Evolutionary conservation across 768 basidiomycete species (phyloP).

Genomic region (Rhodotorula diobovata): DNA sequence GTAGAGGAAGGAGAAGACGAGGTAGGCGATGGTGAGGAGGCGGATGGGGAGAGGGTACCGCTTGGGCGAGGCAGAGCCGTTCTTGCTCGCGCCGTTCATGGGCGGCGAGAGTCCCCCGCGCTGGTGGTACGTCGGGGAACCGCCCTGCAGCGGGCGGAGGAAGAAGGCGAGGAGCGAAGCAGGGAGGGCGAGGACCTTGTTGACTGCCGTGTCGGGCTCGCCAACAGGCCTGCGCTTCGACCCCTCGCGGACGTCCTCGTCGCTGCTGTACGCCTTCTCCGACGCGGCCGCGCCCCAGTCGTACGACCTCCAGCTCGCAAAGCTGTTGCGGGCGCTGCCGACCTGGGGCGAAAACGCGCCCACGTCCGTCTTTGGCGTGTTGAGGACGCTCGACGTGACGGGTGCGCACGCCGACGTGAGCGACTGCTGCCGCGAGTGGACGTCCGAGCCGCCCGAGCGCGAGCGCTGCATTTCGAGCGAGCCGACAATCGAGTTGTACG

Average conservation of each 20-base stretch:
- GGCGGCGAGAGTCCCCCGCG: constrained; percentile 16
- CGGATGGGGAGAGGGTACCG: constrained; percentile 32
- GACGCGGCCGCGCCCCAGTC: constrained; percentile 21
- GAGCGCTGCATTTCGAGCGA: constrained; percentile 28
- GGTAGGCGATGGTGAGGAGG: constrained; percentile 34
- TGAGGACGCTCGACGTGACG: constrained; percentile 22
- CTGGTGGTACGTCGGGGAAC: neutral
- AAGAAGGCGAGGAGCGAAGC: constrained; percentile 15
- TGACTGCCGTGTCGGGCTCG: neutral
- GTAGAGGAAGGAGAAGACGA: constrained; percentile 38
- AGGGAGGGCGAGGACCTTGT: constrained; percentile 13
- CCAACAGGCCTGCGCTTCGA: neutral
- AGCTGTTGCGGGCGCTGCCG: neutral
- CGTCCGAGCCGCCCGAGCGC: constrained; percentile 17
- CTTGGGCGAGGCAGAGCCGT: neutral
- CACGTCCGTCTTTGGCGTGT: constrained; percentile 22
- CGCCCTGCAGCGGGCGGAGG: constrained; percentile 13
- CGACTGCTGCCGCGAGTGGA: constrained; percentile 34
- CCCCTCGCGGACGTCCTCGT: constrained; percentile 29
- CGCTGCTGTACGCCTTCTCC: constrained; percentile 4
- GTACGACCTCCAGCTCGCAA: constrained; percentile 19
- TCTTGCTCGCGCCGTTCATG: constrained; percentile 15
- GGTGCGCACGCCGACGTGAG: constrained; percentile 40
- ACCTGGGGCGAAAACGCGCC: constrained; percentile 11
- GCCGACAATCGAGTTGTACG: constrained; percentile 13